phyloP scores from a whole-genome alignment of 129 eudicot species.

The Lonicera japonica region DNA sequence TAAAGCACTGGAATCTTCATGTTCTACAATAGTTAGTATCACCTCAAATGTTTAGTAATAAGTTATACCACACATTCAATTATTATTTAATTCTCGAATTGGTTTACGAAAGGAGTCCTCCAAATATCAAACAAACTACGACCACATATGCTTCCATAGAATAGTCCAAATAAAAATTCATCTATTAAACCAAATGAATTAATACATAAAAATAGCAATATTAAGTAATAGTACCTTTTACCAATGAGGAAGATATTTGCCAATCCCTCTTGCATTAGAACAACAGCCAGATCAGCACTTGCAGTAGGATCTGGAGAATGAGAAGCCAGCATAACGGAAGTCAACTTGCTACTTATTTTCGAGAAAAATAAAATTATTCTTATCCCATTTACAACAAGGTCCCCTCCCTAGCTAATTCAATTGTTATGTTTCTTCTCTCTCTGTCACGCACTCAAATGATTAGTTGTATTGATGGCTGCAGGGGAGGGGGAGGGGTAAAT shows the following conservation, averaged over 20 bases:
- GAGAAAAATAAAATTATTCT: too few relatives aligned
- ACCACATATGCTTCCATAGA: too few relatives aligned
- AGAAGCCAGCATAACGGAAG: constrained; percentile 6
- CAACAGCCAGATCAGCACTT: constrained; percentile 92
- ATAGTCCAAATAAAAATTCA: background rate
- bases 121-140: too few relatives aligned
- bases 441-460: too few relatives aligned
- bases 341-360: background rate
- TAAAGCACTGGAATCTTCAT: too few relatives aligned
- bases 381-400: background rate
- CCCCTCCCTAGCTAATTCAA: background rate
- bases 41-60: too few relatives aligned
- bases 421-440: background rate
- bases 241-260: constrained; percentile 82
- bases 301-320: constrained; percentile 70
- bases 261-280: constrained; percentile 97
- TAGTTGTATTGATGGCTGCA: too few relatives aligned
- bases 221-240: constrained; percentile 56
- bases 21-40: too few relatives aligned
- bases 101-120: too few relatives aligned
- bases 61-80: too few relatives aligned
- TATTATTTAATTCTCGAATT: too few relatives aligned
- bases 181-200: background rate
- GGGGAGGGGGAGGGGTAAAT: too few relatives aligned
- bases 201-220: background rate